Evolutionary conservation across 2,329 filamentous ascomycete genomes (phyloP), one percentile per base, ranked within the genome.

Genomic region (Penicillium sp.): DNA sequence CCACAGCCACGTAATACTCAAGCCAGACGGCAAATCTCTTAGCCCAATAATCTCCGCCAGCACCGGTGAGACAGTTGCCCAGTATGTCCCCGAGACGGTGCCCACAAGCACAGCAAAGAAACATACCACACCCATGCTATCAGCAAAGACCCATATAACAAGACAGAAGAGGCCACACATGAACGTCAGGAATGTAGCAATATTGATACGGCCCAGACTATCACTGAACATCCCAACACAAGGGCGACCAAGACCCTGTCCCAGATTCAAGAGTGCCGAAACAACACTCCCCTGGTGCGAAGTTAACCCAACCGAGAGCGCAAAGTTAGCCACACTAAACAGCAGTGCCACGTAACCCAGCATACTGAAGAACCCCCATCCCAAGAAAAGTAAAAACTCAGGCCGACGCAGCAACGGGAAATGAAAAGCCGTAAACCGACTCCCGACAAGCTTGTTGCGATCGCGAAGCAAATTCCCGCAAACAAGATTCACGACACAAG

Each of bases 281-380:
- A 88, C 78, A 39, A 86, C 76, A 14, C 82, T 81, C 0, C 84
- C 86, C 67, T 89, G 85, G n/a, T 81, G 74, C 2, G 83, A 74
- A 0, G 78, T 78, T 4, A 89, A 78, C 0, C 86, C 86, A 35
- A 88, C 80, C 0, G 80, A 80, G 7, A 80, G 74, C 1, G 85
- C 84, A 65, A 87, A 89, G 57, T 83, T 85, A 1, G 87, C 83
- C 9, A 90, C 71, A 3, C 82, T 85, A 72, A 87, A 90, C 2
- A 89, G 76, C 2, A 89, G 71, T 0, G 86, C 82, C 21, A 88
- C 82, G 61, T 89, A 89, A 6, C 84, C 87, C 6, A 90, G 74
- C 79, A 88, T 85, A 50, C 80, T 85, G 59, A 88, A 78, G 56
- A 84, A 79, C 0, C 84, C 85, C 75, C 83, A 89, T 3, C 68